Evolutionary conservation across 2,329 filamentous ascomycete genomes (phyloP), one percentile per base, ranked within the genome.

Genomic region (Chrysoporthe cubensis): DNA sequence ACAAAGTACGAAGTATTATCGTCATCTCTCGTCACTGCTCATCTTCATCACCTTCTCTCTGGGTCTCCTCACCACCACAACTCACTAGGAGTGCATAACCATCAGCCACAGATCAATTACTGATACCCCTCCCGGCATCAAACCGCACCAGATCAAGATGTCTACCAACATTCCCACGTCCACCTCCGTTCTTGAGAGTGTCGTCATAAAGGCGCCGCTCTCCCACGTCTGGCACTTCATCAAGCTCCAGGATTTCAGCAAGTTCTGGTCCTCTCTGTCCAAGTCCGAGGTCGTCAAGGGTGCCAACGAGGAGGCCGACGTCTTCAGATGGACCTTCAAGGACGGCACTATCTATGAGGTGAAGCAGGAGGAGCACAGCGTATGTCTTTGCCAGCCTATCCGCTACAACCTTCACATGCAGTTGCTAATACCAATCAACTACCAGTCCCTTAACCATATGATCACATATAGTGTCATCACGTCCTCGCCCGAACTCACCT

Each of bases 331-430:
- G 90, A 86, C 84, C 26, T 92, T 92, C 83, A 88, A 88, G 77
- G 90, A 92, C 74, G 89, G 88, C 62, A 88, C 85, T 40, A 84
- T 87, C 66, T 80, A 91, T 26, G 89, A 92, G 77, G 87, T 92
- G 72, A 92, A 92, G 87, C 88, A 90, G 81, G 90, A 92, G 79
- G 90, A 91, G 82, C 89, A 92, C 80, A 90, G 87, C 72, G 88
- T 90, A 79, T 69, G 85, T 78, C 14, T 32, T 78, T 52, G 48
- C 40, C 43, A 8, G 11, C 40, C 44, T 2, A 34, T 52, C 18
- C n/a, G 60, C 46, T 21, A 1, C 14, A 5, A 6, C 21, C 0
- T 34, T 18, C 9, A 21, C 6, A 48, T 70, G 21, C 26, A 32
- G 9, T 54, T 7, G 50, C 50, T 54, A 21, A 54, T 21, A 2